These are phyloP conservation scores for Opeltia flavorubescens DNA, from an alignment of 495 filamentous ascomycete species.

Conservation along the genomic window DNA sequence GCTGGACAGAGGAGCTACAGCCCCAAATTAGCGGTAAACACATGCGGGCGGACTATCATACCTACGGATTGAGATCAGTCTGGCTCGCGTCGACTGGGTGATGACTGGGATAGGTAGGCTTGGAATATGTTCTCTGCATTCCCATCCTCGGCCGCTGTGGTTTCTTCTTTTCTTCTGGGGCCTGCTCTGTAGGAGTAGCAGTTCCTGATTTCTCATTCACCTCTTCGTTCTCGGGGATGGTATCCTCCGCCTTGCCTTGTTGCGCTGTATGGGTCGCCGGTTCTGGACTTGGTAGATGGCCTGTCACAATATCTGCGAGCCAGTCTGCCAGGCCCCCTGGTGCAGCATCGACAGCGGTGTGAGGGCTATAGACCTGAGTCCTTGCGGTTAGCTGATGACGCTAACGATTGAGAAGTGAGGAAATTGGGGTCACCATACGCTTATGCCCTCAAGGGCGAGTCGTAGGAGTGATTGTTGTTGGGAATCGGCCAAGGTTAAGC, in stretches of 20 bases:
- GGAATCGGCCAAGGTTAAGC: conserved; percentile 65
- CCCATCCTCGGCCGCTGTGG: conserved; percentile 5
- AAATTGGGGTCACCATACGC: conserved; percentile 25
- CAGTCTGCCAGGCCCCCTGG: conserved; percentile 83
- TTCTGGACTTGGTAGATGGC: conserved; percentile 24
- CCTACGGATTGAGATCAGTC: conserved; percentile 7
- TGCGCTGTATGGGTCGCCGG: conserved; percentile 15
- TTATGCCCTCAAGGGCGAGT: conserved; percentile 77
- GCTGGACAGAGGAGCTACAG: conserved; percentile 19
- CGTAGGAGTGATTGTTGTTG: conserved; percentile 77
- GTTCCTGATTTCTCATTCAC: conserved; percentile 2
- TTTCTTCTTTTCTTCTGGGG: conserved; percentile 5
- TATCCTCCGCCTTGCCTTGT: neutral
- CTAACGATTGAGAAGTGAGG: no score
- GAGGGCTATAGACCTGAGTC: conserved; percentile 65
- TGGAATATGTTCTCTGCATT: conserved; percentile 23
- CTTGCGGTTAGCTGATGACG: conserved; percentile 6
- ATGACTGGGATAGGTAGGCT: conserved; percentile 28
- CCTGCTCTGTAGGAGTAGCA: neutral
- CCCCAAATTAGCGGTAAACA: neutral
- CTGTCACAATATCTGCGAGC: conserved; percentile 77
- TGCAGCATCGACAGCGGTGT: conserved; percentile 86
- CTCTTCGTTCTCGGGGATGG: conserved; percentile 2
- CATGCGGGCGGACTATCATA: conserved; percentile 6
- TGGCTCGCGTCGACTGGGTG: conserved; percentile 13